Evolutionary conservation across 2,329 filamentous ascomycete species (phyloP).

Genomic region (Aspergillus transmontanensis): DNA sequence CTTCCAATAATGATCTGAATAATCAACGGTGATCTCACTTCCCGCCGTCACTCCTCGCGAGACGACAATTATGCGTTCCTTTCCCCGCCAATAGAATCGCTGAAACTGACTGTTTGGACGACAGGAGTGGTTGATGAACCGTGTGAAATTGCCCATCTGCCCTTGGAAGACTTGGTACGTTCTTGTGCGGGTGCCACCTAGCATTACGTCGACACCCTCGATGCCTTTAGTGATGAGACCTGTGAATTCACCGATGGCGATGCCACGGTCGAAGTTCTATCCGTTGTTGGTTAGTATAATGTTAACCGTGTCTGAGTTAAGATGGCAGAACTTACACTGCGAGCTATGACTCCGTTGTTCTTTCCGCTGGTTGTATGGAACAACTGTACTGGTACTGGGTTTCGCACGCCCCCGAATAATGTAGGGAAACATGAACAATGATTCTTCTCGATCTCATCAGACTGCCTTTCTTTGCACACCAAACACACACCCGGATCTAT

Average conservation of each 20-base stretch:
- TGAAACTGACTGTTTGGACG: constrained; percentile 60
- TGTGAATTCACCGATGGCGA: constrained; percentile 58
- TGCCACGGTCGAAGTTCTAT: constrained; percentile 54
- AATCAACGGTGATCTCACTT: constrained; percentile 60
- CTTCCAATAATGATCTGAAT: constrained; percentile 61
- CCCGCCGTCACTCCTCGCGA: constrained; percentile 58
- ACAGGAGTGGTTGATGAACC: constrained; percentile 63
- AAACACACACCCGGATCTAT: constrained; percentile 44
- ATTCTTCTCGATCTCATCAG: constrained; percentile 53
- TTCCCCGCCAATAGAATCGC: constrained; percentile 59
- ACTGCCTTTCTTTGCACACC: constrained; percentile 52
- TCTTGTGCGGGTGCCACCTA: constrained; percentile 41
- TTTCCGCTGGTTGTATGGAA: constrained; percentile 56
- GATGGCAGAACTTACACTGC: constrained; percentile 20
- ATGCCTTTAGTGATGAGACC: constrained; percentile 58
- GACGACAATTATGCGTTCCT: constrained; percentile 58
- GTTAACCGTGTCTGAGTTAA: not conserved
- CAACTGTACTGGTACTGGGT: constrained; percentile 52
- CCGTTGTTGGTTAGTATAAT: not conserved
- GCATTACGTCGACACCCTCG: constrained; percentile 58
- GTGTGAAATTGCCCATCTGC: constrained; percentile 56
- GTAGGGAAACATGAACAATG: constrained; percentile 57
- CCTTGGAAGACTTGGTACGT: constrained; percentile 63
- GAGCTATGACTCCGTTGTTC: constrained; percentile 54
- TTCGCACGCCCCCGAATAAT: constrained; percentile 52